Evolutionary conservation across 2,329 filamentous ascomycete genomes (phyloP), one percentile per base, ranked within the genome.

Genomic region (Dothistroma septosporum): DNA sequence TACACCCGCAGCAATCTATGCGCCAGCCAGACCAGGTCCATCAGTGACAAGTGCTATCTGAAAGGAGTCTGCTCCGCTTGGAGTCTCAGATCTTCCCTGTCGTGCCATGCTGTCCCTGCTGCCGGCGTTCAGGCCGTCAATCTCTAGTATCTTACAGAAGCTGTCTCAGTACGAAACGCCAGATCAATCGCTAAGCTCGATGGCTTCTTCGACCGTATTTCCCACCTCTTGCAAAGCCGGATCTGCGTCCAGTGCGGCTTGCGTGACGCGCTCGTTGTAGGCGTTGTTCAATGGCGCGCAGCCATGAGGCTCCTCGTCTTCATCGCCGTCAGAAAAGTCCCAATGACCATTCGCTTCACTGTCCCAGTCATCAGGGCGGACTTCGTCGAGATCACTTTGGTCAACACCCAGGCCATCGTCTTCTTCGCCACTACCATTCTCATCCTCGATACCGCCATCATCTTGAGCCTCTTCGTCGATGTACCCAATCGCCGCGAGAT

Each of bases 121-220:
- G 19, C 19, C 47, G 35, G 4, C 35, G 11, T 37, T 19, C 16
- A 44, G 41, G 19, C 41, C 14, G 41, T n/a, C 16, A n/a, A n/a
- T 44, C 14, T 16, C 16, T 44, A 44, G 16, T 19, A 19, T 6
- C 28, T 50, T 50, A 31, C 47, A 31, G 9, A 50, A n/a, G 28
- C 19, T 50, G 21, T 28, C n/a, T 21, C 47, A 7, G 16, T 28
- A 10, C 47, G 19, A 24, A 7, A 50, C 47, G 47, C 44, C 32
- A 59, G 16, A 32, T 66, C 64, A 71, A 57, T 71, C 69, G 50
- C 69, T 70, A 21, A 69, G 63, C 61, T 70, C 68, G 52, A 70
- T 69, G 11, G 67, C 68, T 16, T 69, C 68, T 12, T 68, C 66
- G 16, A 24, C 60, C 31, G 62, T 65, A 11, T 50, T 53, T 5